Conservation (phyloP, 1,284 basidiomycete genomes). For the Bondarzewia mesenterica region DNA sequence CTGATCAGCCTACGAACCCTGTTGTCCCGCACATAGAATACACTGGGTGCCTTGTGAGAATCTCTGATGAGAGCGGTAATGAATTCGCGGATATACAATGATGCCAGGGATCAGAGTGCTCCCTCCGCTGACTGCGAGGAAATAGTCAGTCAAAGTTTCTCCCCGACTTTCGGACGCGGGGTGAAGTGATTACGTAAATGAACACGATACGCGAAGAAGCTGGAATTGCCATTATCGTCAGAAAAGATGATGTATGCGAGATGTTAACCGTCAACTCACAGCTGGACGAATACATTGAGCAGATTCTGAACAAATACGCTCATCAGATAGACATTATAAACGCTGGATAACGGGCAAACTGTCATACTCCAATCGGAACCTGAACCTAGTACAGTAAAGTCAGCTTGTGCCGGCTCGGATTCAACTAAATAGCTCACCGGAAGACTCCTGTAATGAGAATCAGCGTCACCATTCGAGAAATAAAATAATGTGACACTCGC, state of each 20-base stretch:
- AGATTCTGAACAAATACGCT: neutral
- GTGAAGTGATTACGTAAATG: neutral
- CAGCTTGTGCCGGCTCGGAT: neutral
- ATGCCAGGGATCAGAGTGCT: neutral
- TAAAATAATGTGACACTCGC: neutral
- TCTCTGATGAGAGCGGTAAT: neutral
- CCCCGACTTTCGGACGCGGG: neutral
- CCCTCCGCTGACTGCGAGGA: neutral
- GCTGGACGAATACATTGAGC: neutral
- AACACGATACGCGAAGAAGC: conserved; percentile 1
- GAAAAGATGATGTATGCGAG: no score
- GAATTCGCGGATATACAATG: neutral
- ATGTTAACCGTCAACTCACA: neutral
- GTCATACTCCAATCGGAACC: neutral
- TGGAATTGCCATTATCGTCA: neutral
- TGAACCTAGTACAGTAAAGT: neutral
- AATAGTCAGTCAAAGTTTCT: neutral
- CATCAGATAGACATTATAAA: neutral
- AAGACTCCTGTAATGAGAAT: neutral
- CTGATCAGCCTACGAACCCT: neutral
- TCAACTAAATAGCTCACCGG: neutral
- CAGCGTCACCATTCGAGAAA: neutral
- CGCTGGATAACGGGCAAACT: neutral
- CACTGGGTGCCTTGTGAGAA: neutral
- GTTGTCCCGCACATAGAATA: neutral